phyloP scores from a whole-genome alignment of 176 grass and related monocot species.

The Eleusine coracana region DNA sequence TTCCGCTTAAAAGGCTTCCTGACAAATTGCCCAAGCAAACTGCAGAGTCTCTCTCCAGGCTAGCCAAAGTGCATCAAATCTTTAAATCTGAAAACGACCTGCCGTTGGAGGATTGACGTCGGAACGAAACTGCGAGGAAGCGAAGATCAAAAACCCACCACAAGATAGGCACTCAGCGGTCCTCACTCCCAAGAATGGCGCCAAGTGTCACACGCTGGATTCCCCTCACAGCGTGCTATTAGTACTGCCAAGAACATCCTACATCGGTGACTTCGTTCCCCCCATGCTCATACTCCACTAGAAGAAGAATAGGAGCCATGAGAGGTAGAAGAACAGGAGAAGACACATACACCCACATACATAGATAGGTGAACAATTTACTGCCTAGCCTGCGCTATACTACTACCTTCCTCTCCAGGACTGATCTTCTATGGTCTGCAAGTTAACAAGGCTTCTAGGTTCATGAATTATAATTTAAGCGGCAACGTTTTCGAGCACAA shows the following conservation, averaged over 20 bases:
- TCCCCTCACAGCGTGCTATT: constrained; percentile 34
- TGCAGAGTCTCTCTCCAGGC: constrained; percentile 26
- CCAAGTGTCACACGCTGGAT: constrained; percentile 42
- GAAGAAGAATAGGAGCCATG: constrained; percentile 18
- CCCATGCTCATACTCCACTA: not conserved
- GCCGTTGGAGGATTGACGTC: not conserved
- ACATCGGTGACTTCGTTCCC: not conserved
- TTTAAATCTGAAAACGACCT: constrained; percentile 39
- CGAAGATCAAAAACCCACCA: constrained; percentile 40
- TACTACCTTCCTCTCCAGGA: not conserved
- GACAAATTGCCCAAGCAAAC: constrained; percentile 14
- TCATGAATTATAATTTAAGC: constrained; percentile 45
- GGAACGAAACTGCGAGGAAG: not conserved
- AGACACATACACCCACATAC: constrained; percentile 37
- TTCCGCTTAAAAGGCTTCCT: constrained; percentile 1
- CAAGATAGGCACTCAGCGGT: constrained; percentile 12
- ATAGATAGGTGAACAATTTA: not conserved
- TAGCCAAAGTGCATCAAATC: constrained; percentile 24
- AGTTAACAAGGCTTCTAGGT: constrained; percentile 12
- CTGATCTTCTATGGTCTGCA: not conserved
- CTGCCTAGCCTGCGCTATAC: not conserved
- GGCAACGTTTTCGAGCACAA: constrained; percentile 35
- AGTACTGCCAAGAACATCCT: constrained; percentile 21
- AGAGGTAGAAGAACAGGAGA: constrained; percentile 43
- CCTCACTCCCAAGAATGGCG: not conserved